Percentiles rank a stretch among this genome's conserved stretches.
These are phyloP conservation scores for Irpex lacteus DNA, from an alignment of 1,284 basidiomycete genomes.

Conservation along the genomic window DNA sequence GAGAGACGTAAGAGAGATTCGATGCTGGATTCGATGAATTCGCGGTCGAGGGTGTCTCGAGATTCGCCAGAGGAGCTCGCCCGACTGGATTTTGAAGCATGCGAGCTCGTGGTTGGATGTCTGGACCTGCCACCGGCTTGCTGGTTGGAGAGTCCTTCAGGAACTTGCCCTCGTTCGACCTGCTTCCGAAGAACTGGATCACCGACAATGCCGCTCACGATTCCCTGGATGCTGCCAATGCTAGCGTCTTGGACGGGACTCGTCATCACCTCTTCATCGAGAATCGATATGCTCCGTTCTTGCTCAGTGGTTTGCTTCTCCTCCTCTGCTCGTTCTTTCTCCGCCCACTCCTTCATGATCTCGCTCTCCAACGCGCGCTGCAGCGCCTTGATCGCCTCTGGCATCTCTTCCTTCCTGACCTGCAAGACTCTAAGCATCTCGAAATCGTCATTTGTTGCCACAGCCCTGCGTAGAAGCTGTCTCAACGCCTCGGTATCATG, in stretches of 20 bases:
- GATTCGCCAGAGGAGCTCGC: conserved; percentile 14
- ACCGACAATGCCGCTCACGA: conserved; percentile 9
- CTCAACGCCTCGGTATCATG: conserved; percentile 58
- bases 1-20: conserved; percentile 47
- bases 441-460: conserved; percentile 57
- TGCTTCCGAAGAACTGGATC: conserved; percentile 1
- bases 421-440: conserved; percentile 65
- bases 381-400: conserved; percentile 76
- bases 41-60: conserved; percentile 37
- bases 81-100: conserved; percentile 1
- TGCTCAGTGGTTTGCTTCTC: not conserved
- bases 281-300: not conserved
- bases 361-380: conserved; percentile 63
- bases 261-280: not conserved
- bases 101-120: not conserved
- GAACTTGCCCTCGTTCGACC: not conserved
- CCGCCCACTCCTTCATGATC: conserved; percentile 33
- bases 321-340: conserved; percentile 3
- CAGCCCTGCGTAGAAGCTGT: conserved; percentile 53
- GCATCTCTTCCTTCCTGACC: conserved; percentile 66
- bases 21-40: conserved; percentile 47
- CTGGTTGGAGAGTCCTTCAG: not conserved
- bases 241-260: conserved; percentile 1
- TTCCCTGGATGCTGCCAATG: conserved; percentile 9
- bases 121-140: conserved; percentile 3